These are phyloP conservation scores for Candida verbasci DNA, from an alignment of 805 yeast genomes.

Conservation along the genomic window DNA sequence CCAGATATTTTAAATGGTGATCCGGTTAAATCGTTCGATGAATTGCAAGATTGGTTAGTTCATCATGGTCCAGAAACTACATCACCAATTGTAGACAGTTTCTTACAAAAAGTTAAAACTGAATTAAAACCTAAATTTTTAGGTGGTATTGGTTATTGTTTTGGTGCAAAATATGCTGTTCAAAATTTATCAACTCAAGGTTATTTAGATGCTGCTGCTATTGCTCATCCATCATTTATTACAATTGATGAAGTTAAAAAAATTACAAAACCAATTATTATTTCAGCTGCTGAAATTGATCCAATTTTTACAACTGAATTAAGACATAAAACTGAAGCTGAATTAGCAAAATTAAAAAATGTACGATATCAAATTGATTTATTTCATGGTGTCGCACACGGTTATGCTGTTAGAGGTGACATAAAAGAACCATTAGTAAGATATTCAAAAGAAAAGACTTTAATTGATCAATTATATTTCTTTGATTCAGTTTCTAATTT, in stretches of 20 bases:
- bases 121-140: conserved; percentile 32
- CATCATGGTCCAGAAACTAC: conserved; percentile 50
- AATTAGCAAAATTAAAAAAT: conserved; percentile 40
- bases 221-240: conserved; percentile 83
- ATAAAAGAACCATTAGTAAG: conserved; percentile 43
- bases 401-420: conserved; percentile 81
- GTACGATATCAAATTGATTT: conserved; percentile 56
- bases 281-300: conserved; percentile 76
- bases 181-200: conserved; percentile 43
- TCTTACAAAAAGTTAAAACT: conserved; percentile 39
- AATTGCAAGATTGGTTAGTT: conserved; percentile 44
- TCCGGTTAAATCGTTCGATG: conserved; percentile 16
- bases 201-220: conserved; percentile 47
- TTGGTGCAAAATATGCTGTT: conserved; percentile 70
- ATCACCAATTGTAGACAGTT: conserved; percentile 44
- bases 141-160: conserved; percentile 75
- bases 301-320: conserved; percentile 56
- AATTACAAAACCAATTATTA: conserved; percentile 54
- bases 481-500: conserved; percentile 10
- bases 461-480: conserved; percentile 40
- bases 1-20: conserved; percentile 73
- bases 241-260: conserved; percentile 58
- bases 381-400: conserved; percentile 66
- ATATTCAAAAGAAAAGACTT: conserved; percentile 66
- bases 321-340: conserved; percentile 58